Base-by-base conservation (phyloP, 495 filamentous ascomycete species). In the Penicillium psychrofluorescens region DNA sequence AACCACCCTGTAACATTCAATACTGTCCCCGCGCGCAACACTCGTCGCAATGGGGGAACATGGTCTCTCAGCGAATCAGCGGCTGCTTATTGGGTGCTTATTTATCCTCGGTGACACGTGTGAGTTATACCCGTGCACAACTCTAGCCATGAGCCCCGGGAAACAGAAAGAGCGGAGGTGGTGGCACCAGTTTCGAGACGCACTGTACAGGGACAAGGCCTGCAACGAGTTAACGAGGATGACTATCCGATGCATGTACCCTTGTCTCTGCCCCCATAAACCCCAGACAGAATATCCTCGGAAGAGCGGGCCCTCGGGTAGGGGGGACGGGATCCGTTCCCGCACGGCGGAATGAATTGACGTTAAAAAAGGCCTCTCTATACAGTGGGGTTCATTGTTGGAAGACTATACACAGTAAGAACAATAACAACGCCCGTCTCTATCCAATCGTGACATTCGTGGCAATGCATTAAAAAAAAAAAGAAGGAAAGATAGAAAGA, bases 31-130 rank as follows among this genome's bases (percentile, higher is more conserved):
- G 22, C 22, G 22, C 22, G 22, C 22, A 22, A 22, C 22, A 6
- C 32, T 16, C 32, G 11, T 15, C 35, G 32, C 12, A 27, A 34
- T 45, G 9, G 8, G 8, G 15, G 34, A 33, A 40, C 35, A 14
- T 35, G 14, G 22, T 30, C 2, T 13, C 30, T 29, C 38, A 39
- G 34, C 56, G 53, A 56, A 59, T 59, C 54, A 59, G 53, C 48
- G 48, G 43, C 48, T 48, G 56, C 56, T 59, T 56, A 59, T 59
- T 56, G 34, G 50, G 43, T 30, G 45, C 31, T 49, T 49, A 45
- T 49, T 47, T 41, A 44, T 14, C 9, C n/a, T 34, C 32, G 32
- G 32, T 7, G n/a, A 34, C 22, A 22, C 22, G 4, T 22, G 22
- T 22, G 22, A 22, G 22, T 22, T 22, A 22, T 22, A 22, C 22